phyloP scores from a whole-genome alignment of 2,329 filamentous ascomycete species.

The Dactylellina haptotyla region DNA sequence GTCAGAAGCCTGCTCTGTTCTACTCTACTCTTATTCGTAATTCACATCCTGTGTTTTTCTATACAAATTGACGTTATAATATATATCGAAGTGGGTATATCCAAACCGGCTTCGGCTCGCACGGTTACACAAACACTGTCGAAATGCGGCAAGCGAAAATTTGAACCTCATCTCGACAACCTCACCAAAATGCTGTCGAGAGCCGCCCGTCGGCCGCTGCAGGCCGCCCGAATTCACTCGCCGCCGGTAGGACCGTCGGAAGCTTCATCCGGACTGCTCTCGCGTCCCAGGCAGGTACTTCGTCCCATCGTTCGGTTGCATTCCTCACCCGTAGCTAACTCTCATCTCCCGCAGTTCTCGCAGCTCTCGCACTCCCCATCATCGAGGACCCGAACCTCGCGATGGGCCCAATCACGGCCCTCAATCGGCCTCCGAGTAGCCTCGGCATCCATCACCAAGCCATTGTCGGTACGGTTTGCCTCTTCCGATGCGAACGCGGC shows the following conservation, averaged over 20 bases:
- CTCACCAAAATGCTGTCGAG: slow-evolving; percentile 44
- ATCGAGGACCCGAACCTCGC: slow-evolving; percentile 31
- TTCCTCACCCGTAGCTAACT: neutral
- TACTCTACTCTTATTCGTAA: neutral
- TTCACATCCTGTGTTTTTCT: neutral
- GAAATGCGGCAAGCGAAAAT: slow-evolving; percentile 35
- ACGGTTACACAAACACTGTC: no score
- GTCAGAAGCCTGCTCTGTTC: no score
- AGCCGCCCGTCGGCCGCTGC: slow-evolving; percentile 31
- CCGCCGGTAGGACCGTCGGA: slow-evolving; percentile 1
- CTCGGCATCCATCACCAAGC: slow-evolving; percentile 30
- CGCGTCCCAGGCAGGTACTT: slow-evolving; percentile 47
- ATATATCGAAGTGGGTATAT: no score
- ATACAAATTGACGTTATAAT: no score
- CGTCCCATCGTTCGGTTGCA: neutral
- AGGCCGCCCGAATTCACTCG: neutral
- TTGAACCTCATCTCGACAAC: slow-evolving; percentile 3
- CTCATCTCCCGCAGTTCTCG: slow-evolving; percentile 25
- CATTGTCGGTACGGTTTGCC: slow-evolving; percentile 54
- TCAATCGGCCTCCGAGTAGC: slow-evolving; percentile 23
- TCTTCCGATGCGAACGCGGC: slow-evolving; percentile 36
- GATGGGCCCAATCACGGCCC: slow-evolving; percentile 40
- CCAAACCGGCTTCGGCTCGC: no score
- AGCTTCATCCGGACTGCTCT: slow-evolving; percentile 14
- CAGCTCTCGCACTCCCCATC: slow-evolving; percentile 23